Base-by-base conservation (phyloP, 805 yeast genomes). In the Sugiyamaella lignohabitans region DNA sequence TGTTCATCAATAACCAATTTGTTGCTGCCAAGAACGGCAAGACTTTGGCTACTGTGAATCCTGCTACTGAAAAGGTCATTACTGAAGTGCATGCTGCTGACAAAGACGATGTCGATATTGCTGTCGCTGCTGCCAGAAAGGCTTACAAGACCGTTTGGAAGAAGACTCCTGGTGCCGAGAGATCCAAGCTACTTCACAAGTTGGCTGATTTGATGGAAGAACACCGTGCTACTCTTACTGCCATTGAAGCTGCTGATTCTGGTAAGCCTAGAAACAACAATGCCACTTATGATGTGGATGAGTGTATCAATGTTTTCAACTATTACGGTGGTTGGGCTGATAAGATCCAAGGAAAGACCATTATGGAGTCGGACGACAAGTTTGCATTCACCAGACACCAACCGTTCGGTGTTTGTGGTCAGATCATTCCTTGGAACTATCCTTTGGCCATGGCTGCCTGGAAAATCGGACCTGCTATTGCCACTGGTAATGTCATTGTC, bases 351-450 rank as follows among this genome's bases (percentile, higher is more conserved):
- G 96, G 96, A 58, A 74, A 79, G 54, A 67, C 81, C 49, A 75
- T 86, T 49, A 86, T 86, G 65, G 81, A 94, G 42, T 91, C 89
- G 52, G 65, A 68, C 48, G 70, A 79, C 42, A 86, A 85, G 67
- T 79, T 88, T 65, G 78, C 78, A 52, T 87, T 82, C 70, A 82
- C 91, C 54, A 79, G 80, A 66, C 83, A 84, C 67, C 95, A 88
- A 69, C 96, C 97, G 50, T 72, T 86, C 59, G 97, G 96, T 64
- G 96, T 89, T 40, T 87, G 95, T 66, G 97, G 95, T 50, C 95
- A 87, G 68, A 85, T 89, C 62, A 88, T 89, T 56, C 96, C 97
- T 58, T 89, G 97, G 97, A 89, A 89, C 72, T 89, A 87, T 79
- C 97, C 97, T 53, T 69, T 89, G 58, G 75, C 87, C 65, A 88